Evolutionary conservation across 352 stramenopile species (phyloP), one percentile per base, ranked within the genome.

Genomic region (Phytophthora lateralis): DNA sequence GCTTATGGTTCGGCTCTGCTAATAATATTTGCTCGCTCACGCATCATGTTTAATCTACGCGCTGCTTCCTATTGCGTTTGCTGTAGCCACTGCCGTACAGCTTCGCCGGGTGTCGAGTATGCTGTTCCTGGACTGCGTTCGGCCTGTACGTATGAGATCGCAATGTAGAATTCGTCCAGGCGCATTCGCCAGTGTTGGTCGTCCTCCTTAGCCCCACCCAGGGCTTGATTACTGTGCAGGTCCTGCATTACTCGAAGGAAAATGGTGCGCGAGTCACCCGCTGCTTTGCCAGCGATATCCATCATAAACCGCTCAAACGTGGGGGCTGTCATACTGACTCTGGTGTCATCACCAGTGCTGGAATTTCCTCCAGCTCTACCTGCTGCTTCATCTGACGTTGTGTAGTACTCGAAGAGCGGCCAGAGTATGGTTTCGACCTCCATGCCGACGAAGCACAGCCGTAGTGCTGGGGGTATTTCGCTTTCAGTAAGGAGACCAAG

Each of bases 351-450:
- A 34, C 20, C 54, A 41, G 48, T 18, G 34, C 17, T 53, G 12
- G 32, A 37, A 41, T 54, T 29, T 26, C 30, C 41, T 20, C 21
- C 17, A 17, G 24, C 15, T n/a, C 12, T 60, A 3, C 11, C 30
- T 34, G 34, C 46, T n/a, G 3, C 29, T 20, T 62, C 63, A 4
- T 60, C 54, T 17, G 68, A 64, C 8, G 68, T 64, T 7, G 81
- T 64, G 48, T 91, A 90, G 64, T 93, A 93, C 48, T 91, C 80
- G 50, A 91, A 91, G 7, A 93, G 76, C n/a, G 82, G 78, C 82
- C 82, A 93, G 10, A 91, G 57, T 12, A 93, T 81, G 17, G 53
- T 73, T 58, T 93, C 80, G 14, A 90, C 74, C 21, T 93, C 82
- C 15, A 75, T 72, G 0, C 82, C 84, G 20, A 93, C 81, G 27